Evolutionary conservation across 257 asterid species (phyloP), one percentile per base, ranked within the genome.

Genomic region (Nicotiana undulata): DNA sequence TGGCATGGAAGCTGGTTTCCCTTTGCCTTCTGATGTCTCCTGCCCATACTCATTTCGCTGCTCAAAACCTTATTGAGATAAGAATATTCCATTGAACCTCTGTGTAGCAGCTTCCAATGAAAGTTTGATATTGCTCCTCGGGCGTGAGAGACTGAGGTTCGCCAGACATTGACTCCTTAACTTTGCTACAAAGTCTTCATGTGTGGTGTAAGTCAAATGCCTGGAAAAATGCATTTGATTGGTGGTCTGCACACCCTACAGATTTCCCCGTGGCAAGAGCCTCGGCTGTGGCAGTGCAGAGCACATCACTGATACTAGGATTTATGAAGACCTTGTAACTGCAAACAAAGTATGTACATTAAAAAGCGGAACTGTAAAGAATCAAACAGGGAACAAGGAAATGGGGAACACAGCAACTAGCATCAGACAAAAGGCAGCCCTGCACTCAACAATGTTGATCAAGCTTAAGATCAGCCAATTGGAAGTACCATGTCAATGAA

Each of bases 81-180:
- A 2, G 98, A 92, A 79, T 82, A 86, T 32, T 90, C 93, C 91
- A 96, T 6, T 87, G 88, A 96, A 90, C 81, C 91, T 89, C 85
- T 90, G 94, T 28, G 93, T 94, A 58, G 98, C 98, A 31, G 98
- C 98, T 87, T 96, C 98, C 97, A 95, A 94, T 60, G 98, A 91
- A 40, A 96, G 94, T 82, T 75, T 88, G 87, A 37, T 89, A 90
- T 56, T 81, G 86, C 79, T 96, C 95, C 83, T 94, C 97, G 0
- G 92, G 92, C 15, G 98, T 90, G 5, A 96, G 95, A 77, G 97
- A 92, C 79, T 82, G 91, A 46, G 98, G 98, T 65, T 94, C 98
- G 11, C 80, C 88, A 6, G 86, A 90, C 97, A 94, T 87, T 17
- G 97, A 91, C 92, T 94, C 97, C 85, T 89, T 89, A 22, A 94